Evolutionary conservation across 352 stramenopile genomes (phyloP), one percentile per base, ranked within the genome.

Genomic region (Globisporangium cystogenes): DNA sequence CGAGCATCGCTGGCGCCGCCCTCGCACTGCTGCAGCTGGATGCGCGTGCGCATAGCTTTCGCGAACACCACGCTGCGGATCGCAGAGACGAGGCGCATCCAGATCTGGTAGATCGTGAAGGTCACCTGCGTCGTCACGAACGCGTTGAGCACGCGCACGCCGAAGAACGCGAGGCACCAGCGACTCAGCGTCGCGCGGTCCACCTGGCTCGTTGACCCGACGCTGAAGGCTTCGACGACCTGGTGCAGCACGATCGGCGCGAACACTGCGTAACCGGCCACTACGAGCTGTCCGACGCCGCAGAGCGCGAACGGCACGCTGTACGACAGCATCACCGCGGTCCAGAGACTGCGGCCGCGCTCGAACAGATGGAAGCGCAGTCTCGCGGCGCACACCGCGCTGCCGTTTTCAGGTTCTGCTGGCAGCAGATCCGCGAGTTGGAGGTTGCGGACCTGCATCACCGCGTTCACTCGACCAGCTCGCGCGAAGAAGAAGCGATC

Each of bases 201-300:
- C 16, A 60, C 8, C 5, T 49, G 18, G 7, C 4, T 18, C 21
- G 40, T 21, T 20, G 16, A 12, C 15, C 29, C 37, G 7, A 24
- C 7, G 23, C 39, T 51, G 31, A 61, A 61, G 12, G 10, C 39
- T 11, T 29, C 33, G 10, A 61, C 55, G 27, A 61, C 55, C 10
- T 61, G 31, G 24, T 61, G 55, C 21, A 61, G 47, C 21, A 61
- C 55, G n/a, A 61, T 24, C 26, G 55, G 55, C 12, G 55, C 55
- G 10, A 61, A 61, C 7, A 61, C 39, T 5, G 47, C 12, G 24
- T 51, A 51, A 16, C 31, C 43, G 14, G 42, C 42, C 31, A 58
- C 36, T 12, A 58, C 44, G 23, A 51, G 24, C 29, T 46, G 42
- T 12, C 52, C 52, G 18, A 51, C 16, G 23, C 42, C 52, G 21